Percentiles rank a stretch among this genome's conserved stretches.
Conservation (phyloP, 495 filamentous ascomycete species). For the Penicillium malachiteum region DNA sequence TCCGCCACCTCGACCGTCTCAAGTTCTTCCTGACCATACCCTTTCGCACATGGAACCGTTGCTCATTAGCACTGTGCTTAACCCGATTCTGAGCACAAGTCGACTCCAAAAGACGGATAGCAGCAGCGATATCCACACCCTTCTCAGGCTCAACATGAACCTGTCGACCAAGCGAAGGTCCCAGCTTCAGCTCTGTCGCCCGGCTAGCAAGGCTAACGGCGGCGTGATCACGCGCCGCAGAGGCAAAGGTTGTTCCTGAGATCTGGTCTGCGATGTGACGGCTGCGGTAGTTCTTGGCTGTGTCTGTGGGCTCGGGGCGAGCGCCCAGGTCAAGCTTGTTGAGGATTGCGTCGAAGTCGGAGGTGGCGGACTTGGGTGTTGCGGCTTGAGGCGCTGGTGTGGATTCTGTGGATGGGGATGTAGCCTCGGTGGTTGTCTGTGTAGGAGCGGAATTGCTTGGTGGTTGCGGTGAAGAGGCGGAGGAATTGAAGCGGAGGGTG, state of each 20-base stretch:
- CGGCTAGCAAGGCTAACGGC: slow-evolving; percentile 3
- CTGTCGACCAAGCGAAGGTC: slow-evolving; percentile 42
- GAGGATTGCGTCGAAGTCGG: slow-evolving; percentile 41
- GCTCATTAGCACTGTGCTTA: slow-evolving; percentile 18
- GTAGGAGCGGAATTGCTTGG: background rate
- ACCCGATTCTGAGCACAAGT: slow-evolving; percentile 31
- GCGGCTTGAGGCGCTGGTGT: background rate
- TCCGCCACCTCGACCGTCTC: slow-evolving; percentile 39
- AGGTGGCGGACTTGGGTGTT: slow-evolving; percentile 7
- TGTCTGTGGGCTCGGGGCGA: slow-evolving; percentile 9
- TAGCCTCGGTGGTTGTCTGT: slow-evolving; percentile 1
- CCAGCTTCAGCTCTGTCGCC: slow-evolving; percentile 39
- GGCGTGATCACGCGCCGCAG: background rate
- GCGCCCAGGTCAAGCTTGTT: slow-evolving; percentile 37
- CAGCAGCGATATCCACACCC: slow-evolving; percentile 32
- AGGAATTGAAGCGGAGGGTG: slow-evolving; percentile 29
- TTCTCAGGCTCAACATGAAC: slow-evolving; percentile 37
- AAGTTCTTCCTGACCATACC: slow-evolving; percentile 39
- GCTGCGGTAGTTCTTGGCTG: background rate
- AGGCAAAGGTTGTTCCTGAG: background rate
- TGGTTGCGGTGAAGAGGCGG: slow-evolving; percentile 12
- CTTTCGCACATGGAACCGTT: slow-evolving; percentile 40
- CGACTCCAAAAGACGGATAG: slow-evolving; percentile 28
- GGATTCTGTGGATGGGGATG: background rate
- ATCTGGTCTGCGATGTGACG: background rate